These are phyloP conservation scores for Russula compacta DNA, from an alignment of 768 basidiomycete species.

Conservation along the genomic window DNA sequence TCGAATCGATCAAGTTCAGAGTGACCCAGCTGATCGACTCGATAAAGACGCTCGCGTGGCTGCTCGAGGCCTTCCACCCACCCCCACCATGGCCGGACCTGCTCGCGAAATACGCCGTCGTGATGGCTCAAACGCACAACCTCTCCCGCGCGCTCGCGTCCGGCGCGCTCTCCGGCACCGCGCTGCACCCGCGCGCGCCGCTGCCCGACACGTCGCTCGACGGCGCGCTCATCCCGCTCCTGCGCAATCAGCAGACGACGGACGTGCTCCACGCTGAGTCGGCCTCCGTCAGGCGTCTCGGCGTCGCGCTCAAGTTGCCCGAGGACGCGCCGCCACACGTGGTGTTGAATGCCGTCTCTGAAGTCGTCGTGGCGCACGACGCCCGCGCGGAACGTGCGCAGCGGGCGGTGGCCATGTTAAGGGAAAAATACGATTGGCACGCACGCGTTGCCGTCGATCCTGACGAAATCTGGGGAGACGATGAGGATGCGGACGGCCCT, in stretches of 20 bases:
- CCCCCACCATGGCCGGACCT: slow-evolving; percentile 74
- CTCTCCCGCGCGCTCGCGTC: slow-evolving; percentile 57
- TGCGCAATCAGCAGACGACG: slow-evolving; percentile 73
- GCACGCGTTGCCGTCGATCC: slow-evolving; percentile 70
- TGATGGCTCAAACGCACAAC: slow-evolving; percentile 74
- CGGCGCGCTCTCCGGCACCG: slow-evolving; percentile 56
- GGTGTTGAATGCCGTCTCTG: slow-evolving; percentile 28
- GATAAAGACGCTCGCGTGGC: slow-evolving; percentile 53
- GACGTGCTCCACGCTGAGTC: slow-evolving; percentile 67
- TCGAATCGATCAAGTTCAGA: slow-evolving; percentile 72
- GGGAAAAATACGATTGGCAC: slow-evolving; percentile 78
- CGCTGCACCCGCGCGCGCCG: slow-evolving; percentile 49
- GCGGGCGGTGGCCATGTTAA: slow-evolving; percentile 67
- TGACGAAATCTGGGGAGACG: slow-evolving; percentile 58
- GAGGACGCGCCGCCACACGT: slow-evolving; percentile 21
- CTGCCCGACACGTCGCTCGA: slow-evolving; percentile 64
- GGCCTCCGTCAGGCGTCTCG: slow-evolving; percentile 59
- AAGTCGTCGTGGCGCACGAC: slow-evolving; percentile 59
- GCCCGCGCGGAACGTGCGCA: slow-evolving; percentile 66
- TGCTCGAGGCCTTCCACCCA: slow-evolving; percentile 53
- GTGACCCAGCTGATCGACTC: slow-evolving; percentile 74
- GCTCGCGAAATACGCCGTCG: slow-evolving; percentile 75
- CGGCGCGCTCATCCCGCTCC: slow-evolving; percentile 59
- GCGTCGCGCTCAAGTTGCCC: slow-evolving; percentile 44
- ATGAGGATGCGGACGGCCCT: slow-evolving; percentile 52